These are phyloP conservation scores for Colletotrichum horii DNA, from an alignment of 2,329 filamentous ascomycete species.

Conservation along the genomic window DNA sequence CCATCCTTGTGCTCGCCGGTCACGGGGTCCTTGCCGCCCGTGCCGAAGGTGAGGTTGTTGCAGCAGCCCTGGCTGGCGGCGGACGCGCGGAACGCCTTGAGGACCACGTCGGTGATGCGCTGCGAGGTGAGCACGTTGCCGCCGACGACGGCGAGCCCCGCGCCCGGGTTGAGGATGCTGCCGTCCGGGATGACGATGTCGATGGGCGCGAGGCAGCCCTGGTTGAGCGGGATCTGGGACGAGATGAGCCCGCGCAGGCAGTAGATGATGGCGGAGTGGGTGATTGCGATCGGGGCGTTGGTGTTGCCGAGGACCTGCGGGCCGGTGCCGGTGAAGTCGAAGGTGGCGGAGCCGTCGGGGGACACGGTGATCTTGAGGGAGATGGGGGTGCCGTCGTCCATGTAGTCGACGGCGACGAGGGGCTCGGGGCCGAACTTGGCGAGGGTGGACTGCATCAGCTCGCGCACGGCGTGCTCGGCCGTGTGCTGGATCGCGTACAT, in stretches of 20 bases:
- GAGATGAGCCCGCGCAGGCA: constrained; percentile 81
- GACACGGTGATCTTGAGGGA: constrained; percentile 55
- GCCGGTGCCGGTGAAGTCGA: constrained; percentile 55
- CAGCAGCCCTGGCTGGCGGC: constrained; percentile 81
- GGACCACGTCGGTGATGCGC: constrained; percentile 81
- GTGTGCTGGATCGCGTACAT: constrained; percentile 23
- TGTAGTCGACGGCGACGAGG: constrained; percentile 73
- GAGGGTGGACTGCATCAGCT: constrained; percentile 35
- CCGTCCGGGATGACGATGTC: constrained; percentile 74
- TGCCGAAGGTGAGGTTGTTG: constrained; percentile 87
- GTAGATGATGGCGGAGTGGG: constrained; percentile 54
- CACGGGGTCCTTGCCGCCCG: constrained; percentile 67
- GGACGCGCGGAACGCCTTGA: constrained; percentile 80
- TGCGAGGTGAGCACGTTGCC: constrained; percentile 84
- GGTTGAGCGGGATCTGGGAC: constrained; percentile 84
- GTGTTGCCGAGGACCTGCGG: constrained; percentile 48
- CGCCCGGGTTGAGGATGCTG: constrained; percentile 76
- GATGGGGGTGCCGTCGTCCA: constrained; percentile 63
- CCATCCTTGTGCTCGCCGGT: constrained; percentile 62
- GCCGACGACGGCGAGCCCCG: constrained; percentile 80
- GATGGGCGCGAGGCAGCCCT: constrained; percentile 82
- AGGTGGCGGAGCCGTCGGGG: constrained; percentile 70
- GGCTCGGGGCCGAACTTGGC: constrained; percentile 71
- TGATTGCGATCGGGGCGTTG: constrained; percentile 35
- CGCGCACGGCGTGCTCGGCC: constrained; percentile 18